Evolutionary conservation across 2,329 filamentous ascomycete genomes (phyloP), one percentile per base, ranked within the genome.

Genomic region (Penicillium sp.): DNA sequence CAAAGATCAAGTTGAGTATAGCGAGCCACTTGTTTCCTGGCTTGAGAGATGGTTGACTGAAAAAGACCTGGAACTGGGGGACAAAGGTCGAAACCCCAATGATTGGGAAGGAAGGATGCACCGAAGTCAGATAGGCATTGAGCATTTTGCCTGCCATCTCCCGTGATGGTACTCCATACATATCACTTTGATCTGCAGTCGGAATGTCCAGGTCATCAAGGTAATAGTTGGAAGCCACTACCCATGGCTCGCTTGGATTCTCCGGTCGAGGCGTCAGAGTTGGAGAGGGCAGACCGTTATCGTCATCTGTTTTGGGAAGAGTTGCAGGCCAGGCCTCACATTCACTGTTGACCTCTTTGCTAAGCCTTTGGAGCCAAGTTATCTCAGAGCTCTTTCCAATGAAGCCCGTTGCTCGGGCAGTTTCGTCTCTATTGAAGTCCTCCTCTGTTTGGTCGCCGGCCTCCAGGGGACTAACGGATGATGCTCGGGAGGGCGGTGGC

Each of bases 41-140:
- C 12, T 61, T 65, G 19, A 71, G 46, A 15, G 60, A 58, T 1
- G 61, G 61, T 19, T 65, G 60, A 31, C 55, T 64, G 49, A 65
- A 68, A 51, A 71, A 70, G 13, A 67, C 61, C 37, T 68, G 64
- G 38, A 72, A 73, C 37, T 72, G 69, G 9, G 61, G 62, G n/a
- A 66, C 62, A 51, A 75, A 73, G 13, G 67, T 69, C 2, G 63
- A 58, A 40, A 65, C 65, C 8, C 69, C 67, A 45, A 75, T 64
- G 15, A 74, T 70, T 19, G 72, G 72, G 55, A 73, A 74, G 2
- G 69, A 68, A 1, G 69, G 63, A 53, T 75, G 71, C n/a, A 73
- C 68, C 6, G 68, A 68, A 10, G 59, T 61, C 41, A 73, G 57
- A 47, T 72, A 75, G 24, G 63, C 60, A 45, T 70, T 66, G 49